Base-by-base conservation (phyloP, 225 moss, liverwort and hornwort genomes). In the Antitrichia curtipendula region DNA sequence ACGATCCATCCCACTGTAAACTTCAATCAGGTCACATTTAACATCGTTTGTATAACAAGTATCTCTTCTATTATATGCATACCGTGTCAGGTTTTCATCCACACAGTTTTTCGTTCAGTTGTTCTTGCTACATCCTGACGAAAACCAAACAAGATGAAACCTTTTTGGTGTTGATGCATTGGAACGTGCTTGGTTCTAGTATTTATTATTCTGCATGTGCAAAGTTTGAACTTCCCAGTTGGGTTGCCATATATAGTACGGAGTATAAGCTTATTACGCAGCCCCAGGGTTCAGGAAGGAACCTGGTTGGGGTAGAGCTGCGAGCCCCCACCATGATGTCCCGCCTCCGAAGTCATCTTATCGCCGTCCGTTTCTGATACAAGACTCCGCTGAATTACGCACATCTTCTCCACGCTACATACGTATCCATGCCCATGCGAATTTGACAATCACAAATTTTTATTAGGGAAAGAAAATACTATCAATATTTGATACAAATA, bases 121-220 rank as follows among this genome's bases (percentile, higher is more conserved):
- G 13, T 23, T 22, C 75, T 23, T 36, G 12, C 12, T 34, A 52
- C 0, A 12, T 52, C 52, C 19, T 34, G 52, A 34, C 8, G 52
- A 52, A 19, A 74, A 29, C 49, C 31, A 31, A 29, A 0, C 28
- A 50, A 32, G 32, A 75, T 23, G 22, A 13, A 52, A 7, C 8
- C 34, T 75, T 22, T 22, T 20, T 20, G 34, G 3, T 22, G 23
- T 4, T 36, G 9, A 1, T 53, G 36, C 36, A 14, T 2, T 14
- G 13, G 22, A 8, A 8, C 1, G 0, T 2, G 8, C 34, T 8
- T 34, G 1, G 2, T 12, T 22, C 22, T 6, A 52, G 22, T 54
- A n/a, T n/a, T 77, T n/a, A 4, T 10, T 50, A 77, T 7, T n/a
- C n/a, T 77, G 54, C 54, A 6, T 4, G 10, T 3, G 21, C 32